phyloP scores from a whole-genome alignment of 129 eudicot genomes.

The Glebionis coronaria region DNA sequence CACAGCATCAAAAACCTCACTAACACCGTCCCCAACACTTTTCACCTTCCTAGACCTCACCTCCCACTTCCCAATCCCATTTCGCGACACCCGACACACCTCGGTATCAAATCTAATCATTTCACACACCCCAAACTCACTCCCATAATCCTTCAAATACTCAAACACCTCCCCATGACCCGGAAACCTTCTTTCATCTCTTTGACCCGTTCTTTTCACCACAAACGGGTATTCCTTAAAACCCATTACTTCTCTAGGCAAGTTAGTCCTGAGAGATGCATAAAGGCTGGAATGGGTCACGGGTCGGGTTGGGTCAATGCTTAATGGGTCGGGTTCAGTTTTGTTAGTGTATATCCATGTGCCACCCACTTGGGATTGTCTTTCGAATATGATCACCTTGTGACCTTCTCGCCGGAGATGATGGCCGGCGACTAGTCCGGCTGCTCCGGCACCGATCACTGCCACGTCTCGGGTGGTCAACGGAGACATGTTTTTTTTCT shows the following conservation, averaged over 20 bases:
- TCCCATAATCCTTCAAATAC: constrained; percentile 59
- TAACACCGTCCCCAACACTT: constrained; percentile 22
- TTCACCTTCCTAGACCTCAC: constrained; percentile 40
- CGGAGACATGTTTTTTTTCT: constrained; percentile 35
- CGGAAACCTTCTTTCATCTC: constrained; percentile 90
- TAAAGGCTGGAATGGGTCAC: constrained; percentile 69
- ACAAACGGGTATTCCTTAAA: constrained; percentile 76
- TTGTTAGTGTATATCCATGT: constrained; percentile 65
- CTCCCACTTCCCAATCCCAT: constrained; percentile 54
- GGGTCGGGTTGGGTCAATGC: constrained; percentile 48
- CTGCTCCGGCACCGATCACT: constrained; percentile 96
- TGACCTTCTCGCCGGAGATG: constrained; percentile 87
- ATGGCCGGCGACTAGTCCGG: constrained; percentile 76
- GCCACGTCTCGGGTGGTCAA: constrained; percentile 51
- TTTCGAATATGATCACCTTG: constrained; percentile 76
- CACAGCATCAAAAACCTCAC: constrained; percentile 82
- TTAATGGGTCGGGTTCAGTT: constrained; percentile 68
- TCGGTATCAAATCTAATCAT: constrained; percentile 60
- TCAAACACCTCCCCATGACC: constrained; percentile 78
- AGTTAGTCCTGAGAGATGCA: constrained; percentile 75
- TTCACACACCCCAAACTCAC: constrained; percentile 57
- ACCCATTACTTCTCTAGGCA: constrained; percentile 88
- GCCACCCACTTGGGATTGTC: constrained; percentile 55
- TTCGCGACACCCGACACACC: constrained; percentile 52
- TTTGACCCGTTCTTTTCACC: constrained; percentile 29